These are phyloP conservation scores for Epicoccum sorghinum DNA, from an alignment of 2,329 filamentous ascomycete genomes.

Conservation along the genomic window DNA sequence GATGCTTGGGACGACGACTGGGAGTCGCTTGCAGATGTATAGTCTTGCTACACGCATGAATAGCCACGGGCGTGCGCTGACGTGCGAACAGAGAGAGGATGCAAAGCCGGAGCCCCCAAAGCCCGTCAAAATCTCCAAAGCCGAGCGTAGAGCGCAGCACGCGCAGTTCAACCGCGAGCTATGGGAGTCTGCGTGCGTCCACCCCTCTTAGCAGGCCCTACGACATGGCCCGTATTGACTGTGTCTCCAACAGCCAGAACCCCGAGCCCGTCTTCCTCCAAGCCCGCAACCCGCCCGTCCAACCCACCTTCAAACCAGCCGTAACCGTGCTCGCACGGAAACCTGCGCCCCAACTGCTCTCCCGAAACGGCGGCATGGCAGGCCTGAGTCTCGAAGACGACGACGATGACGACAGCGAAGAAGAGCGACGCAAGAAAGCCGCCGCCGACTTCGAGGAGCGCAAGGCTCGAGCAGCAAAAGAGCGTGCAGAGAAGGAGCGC, in stretches of 20 bases:
- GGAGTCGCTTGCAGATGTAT: constrained; percentile 77
- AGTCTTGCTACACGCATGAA: constrained; percentile 14
- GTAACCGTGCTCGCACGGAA: constrained; percentile 87
- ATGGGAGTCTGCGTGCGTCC: constrained; percentile 83
- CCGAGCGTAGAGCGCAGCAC: constrained; percentile 80
- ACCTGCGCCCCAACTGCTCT: constrained; percentile 67
- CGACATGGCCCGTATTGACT: constrained; percentile 21
- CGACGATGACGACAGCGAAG: constrained; percentile 66
- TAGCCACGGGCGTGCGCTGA: constrained; percentile 22
- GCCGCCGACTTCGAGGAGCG: constrained; percentile 77
- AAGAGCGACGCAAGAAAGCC: constrained; percentile 64
- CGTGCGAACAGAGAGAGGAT: constrained; percentile 41
- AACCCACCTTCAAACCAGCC: constrained; percentile 76
- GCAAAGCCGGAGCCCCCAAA: constrained; percentile 45
- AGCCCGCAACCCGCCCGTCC: constrained; percentile 67
- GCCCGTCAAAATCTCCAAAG: constrained; percentile 66
- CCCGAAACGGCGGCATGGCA: constrained; percentile 60
- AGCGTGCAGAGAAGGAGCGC: constrained; percentile 86
- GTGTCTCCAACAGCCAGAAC: constrained; percentile 64
- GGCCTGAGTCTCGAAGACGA: constrained; percentile 54
- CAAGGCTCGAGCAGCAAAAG: constrained; percentile 75
- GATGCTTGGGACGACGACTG: constrained; percentile 91
- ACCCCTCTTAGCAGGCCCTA: background rate
- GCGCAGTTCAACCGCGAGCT: constrained; percentile 82
- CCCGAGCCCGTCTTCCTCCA: constrained; percentile 78